phyloP scores from a whole-genome alignment of 1,139 yeast species.

The Pichia inconspicua region DNA sequence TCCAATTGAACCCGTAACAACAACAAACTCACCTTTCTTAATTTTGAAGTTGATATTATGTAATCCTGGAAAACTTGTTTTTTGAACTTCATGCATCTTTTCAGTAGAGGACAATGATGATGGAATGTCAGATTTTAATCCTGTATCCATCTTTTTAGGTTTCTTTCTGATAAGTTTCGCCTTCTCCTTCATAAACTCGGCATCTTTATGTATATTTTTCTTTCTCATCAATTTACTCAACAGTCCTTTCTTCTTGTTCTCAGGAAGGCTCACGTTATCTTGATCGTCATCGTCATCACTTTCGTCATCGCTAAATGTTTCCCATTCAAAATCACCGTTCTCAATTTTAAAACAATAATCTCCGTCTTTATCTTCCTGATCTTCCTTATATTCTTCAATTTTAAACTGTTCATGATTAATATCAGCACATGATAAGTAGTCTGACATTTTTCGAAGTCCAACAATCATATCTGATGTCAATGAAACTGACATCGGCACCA shows the following conservation, averaged over 20 bases:
- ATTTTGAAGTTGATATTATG: conserved; percentile 37
- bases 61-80: conserved; percentile 35
- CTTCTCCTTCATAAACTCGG: background rate
- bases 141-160: background rate
- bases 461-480: conserved; percentile 41
- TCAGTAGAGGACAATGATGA: background rate
- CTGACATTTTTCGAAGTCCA: conserved; percentile 36
- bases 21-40: conserved; percentile 50
- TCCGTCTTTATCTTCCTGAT: conserved; percentile 11
- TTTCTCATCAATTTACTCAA: background rate
- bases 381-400: conserved; percentile 9
- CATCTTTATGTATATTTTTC: background rate
- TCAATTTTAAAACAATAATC: conserved; percentile 26
- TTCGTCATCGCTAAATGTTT: conserved; percentile 30
- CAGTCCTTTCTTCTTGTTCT: background rate
- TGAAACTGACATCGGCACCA: conserved; percentile 57
- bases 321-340: conserved; percentile 40
- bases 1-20: conserved; percentile 60
- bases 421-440: conserved; percentile 26
- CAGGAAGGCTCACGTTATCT: too few species aligned
- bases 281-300: conserved; percentile 10
- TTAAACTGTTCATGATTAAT: conserved; percentile 8
- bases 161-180: background rate
- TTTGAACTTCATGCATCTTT: conserved; percentile 1
- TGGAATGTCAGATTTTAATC: background rate